phyloP scores from a whole-genome alignment of 495 filamentous ascomycete species.

The Tuber indicum region DNA sequence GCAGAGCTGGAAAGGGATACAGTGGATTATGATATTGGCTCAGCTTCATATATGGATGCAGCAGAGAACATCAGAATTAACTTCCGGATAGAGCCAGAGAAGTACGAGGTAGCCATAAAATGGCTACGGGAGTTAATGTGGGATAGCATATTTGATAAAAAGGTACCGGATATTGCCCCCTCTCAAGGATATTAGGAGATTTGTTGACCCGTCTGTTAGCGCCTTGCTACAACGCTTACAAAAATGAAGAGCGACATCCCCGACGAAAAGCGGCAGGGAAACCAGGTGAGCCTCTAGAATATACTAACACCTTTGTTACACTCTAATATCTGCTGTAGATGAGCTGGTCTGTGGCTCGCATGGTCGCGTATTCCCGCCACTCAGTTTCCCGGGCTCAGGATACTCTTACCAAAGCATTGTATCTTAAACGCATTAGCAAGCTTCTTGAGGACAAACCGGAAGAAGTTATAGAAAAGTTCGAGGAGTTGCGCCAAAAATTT shows the following conservation, averaged over 20 bases:
- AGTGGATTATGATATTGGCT: constrained; percentile 66
- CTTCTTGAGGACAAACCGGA: constrained; percentile 67
- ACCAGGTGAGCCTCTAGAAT: constrained; percentile 46
- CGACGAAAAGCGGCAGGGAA: constrained; percentile 82
- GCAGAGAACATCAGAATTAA: constrained; percentile 71
- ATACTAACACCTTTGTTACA: neutral
- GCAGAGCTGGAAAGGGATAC: constrained; percentile 86
- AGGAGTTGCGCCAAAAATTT: constrained; percentile 64
- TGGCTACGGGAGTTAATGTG: constrained; percentile 86
- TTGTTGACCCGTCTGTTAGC: constrained; percentile 20
- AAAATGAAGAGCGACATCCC: constrained; percentile 89
- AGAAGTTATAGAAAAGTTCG: constrained; percentile 64
- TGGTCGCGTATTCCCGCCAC: constrained; percentile 66
- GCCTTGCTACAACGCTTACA: constrained; percentile 74
- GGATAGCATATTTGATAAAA: constrained; percentile 70
- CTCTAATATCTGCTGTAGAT: constrained; percentile 46
- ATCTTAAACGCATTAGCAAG: constrained; percentile 74
- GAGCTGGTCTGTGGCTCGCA: constrained; percentile 66
- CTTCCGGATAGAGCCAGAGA: constrained; percentile 79
- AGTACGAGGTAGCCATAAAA: constrained; percentile 71
- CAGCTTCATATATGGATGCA: constrained; percentile 61
- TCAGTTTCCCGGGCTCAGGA: constrained; percentile 70
- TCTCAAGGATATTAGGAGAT: neutral
- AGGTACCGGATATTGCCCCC: constrained; percentile 23
- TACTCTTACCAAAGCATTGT: constrained; percentile 80